Conservation (phyloP, 2,329 filamentous ascomycete species). For the Cercospora sp. region DNA sequence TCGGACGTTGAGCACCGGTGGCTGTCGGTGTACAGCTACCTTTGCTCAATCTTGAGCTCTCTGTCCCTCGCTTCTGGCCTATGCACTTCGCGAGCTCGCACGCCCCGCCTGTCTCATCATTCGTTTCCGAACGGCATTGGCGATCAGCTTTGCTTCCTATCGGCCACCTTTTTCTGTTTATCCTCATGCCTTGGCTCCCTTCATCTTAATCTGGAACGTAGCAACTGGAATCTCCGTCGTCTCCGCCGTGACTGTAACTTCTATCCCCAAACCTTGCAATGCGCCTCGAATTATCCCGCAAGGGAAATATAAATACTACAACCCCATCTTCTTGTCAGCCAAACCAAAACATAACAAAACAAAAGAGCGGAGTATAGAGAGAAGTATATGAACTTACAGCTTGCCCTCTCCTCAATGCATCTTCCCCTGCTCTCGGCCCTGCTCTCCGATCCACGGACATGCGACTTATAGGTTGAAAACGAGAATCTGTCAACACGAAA, state of each 20-base stretch:
- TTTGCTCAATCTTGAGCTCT: not conserved
- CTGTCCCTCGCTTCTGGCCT: too few relatives aligned
- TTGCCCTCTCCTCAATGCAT: conserved; percentile 68
- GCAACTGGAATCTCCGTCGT: conserved; percentile 81
- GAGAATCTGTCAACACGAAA: conserved; percentile 91
- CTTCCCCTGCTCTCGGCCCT: conserved; percentile 36
- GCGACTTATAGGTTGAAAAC: conserved; percentile 81
- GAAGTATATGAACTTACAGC: conserved; percentile 58
- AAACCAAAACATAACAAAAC: not conserved
- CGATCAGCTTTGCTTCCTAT: too few relatives aligned
- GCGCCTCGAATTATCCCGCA: conserved; percentile 89
- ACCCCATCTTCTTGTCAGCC: not conserved
- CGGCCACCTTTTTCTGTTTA: not conserved
- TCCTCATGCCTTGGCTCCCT: conserved; percentile 62
- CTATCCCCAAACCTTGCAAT: conserved; percentile 87
- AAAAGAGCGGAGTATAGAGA: not conserved
- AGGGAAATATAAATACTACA: conserved; percentile 93
- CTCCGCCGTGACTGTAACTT: conserved; percentile 88
- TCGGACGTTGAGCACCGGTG: not conserved
- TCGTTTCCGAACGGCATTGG: too few relatives aligned
- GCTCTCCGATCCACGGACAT: conserved; percentile 72
- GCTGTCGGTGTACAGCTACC: not conserved
- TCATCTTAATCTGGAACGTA: conserved; percentile 93
- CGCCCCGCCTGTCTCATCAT: too few relatives aligned
- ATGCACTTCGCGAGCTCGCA: too few relatives aligned